These are phyloP conservation scores for Poa pratensis DNA, from an alignment of 176 grass and related monocot species.

Conservation along the genomic window DNA sequence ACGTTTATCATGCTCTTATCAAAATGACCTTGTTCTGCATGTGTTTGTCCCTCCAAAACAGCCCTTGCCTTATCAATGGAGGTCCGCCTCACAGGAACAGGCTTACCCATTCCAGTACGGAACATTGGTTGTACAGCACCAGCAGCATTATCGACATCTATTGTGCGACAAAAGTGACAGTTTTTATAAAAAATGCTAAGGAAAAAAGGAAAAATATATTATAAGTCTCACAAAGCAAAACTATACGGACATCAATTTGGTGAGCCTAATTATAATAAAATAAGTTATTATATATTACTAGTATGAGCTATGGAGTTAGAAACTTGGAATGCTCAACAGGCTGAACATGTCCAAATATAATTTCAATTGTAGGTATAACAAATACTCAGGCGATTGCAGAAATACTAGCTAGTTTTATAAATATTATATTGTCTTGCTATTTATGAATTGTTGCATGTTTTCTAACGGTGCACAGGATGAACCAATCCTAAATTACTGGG, in stretches of 20 bases:
- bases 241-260: not conserved
- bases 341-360: not conserved
- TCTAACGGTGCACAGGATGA: not conserved
- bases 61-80: slow-evolving; percentile 60
- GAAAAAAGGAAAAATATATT: not conserved
- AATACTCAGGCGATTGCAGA: not conserved
- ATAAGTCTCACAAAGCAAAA: slow-evolving; percentile 4
- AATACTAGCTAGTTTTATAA: slow-evolving; percentile 20
- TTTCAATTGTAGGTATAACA: slow-evolving; percentile 3
- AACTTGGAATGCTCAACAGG: not conserved
- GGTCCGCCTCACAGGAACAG: slow-evolving; percentile 46
- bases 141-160: slow-evolving; percentile 24
- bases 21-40: slow-evolving; percentile 35
- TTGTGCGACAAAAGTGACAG: not conserved
- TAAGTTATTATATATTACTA: not conserved
- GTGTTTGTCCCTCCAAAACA: slow-evolving; percentile 53
- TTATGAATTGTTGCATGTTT: not conserved
- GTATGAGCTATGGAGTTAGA: not conserved
- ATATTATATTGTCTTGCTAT: slow-evolving; percentile 28
- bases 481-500: not conserved
- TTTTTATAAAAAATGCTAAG: slow-evolving; percentile 1
- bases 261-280: not conserved
- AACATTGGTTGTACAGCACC: slow-evolving; percentile 49
- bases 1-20: slow-evolving; percentile 18
- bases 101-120: slow-evolving; percentile 45